Evolutionary conservation across 2,329 filamentous ascomycete genomes (phyloP), one percentile per base, ranked within the genome.

Genomic region (Hypoxylon sp.): DNA sequence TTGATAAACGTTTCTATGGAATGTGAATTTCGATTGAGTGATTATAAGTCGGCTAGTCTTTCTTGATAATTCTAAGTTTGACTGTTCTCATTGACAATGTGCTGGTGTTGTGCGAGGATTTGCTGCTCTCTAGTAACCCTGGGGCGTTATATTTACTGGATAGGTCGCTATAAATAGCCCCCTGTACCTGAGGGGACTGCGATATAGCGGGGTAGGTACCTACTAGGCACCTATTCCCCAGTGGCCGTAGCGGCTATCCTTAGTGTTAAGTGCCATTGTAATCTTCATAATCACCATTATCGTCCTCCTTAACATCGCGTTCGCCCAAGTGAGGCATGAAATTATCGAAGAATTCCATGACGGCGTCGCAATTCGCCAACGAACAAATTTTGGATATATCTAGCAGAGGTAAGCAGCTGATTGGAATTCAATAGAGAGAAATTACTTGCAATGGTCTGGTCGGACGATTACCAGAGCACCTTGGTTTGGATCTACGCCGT

Each of bases 361-460:
- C 17, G 2, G 35, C 48, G 10, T 61, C 56, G 1, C 72, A 49
- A 17, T 74, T 69, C 13, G 56, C 22, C 11, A 77, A 64, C 14
- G 66, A 30, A 44, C 71, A 61, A 1, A 79, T 63, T 48, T 68
- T 72, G n/a, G 77, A 71, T 37, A 78, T 72, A 60, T 79, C 77
- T 79, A 31, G 17, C 35, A 13, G 31, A 10, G 1, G 22, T 67
- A 13, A 66, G 48, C 20, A 22, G 5, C 6, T 22, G 10, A 11
- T 63, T 13, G 62, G 44, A 11, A 31, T 31, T 49, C 30, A 7
- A 49, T 3, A 1, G 14, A 14, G 53, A 20, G 50, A 42, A 46
- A n/a, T 20, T 22, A 78, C 85, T 79, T 77, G 88, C 87, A 88
- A 79, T 90, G 88, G 79, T 90, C 89, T 1, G 89, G 89, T 13